Evolutionary conservation across 306 rosid species (phyloP).

Genomic region (Gastrolobium bilobum): DNA sequence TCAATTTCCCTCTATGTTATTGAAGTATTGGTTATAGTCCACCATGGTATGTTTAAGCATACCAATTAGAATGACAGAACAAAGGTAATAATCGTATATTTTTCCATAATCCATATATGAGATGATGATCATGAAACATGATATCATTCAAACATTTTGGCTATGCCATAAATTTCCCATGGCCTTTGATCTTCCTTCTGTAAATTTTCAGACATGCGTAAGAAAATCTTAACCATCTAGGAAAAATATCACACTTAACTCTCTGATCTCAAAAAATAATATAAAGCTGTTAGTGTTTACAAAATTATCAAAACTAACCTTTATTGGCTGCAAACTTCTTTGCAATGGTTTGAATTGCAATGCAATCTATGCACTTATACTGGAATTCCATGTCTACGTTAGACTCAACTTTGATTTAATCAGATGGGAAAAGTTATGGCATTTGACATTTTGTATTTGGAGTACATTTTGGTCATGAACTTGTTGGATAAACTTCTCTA

Average conservation of each 20-base stretch:
- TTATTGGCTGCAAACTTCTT: conserved; percentile 21
- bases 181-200: neutral
- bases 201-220: neutral
- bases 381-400: conserved; percentile 15
- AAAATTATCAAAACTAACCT: conserved; percentile 19
- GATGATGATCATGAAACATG: conserved; percentile 22
- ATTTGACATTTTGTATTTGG: neutral
- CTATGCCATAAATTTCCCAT: conserved; percentile 7
- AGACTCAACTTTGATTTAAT: conserved; percentile 29
- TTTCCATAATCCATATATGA: conserved; percentile 25
- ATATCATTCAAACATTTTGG: conserved; percentile 10
- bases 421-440: neutral
- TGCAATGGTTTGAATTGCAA: conserved; percentile 32
- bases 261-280: neutral
- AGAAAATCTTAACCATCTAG: neutral
- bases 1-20: conserved; percentile 36
- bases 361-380: conserved; percentile 8
- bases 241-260: neutral
- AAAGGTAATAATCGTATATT: neutral
- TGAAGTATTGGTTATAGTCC: conserved; percentile 29
- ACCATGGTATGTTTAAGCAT: conserved; percentile 12
- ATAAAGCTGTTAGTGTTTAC: neutral
- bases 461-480: conserved; percentile 37
- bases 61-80: conserved; percentile 18
- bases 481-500: conserved; percentile 10